Evolutionary conservation across 2,329 filamentous ascomycete species (phyloP), one percentile per base, ranked within the genome.

Genomic region (Fusarium praegraminearum): DNA sequence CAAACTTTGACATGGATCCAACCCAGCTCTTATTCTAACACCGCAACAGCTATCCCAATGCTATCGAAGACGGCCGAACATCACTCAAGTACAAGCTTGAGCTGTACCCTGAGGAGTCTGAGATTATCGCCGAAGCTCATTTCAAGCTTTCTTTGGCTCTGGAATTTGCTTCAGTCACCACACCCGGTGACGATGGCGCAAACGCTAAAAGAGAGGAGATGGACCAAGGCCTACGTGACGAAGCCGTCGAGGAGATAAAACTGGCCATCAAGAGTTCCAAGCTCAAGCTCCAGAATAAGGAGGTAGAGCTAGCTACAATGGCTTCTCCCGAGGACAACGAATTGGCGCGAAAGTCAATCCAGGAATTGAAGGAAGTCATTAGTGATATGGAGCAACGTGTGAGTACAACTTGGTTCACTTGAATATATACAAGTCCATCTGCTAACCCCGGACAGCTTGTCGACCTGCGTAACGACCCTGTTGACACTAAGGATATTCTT

Each of bases 121-220:
- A 94, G 73, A 87, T 97, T 53, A 87, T 98, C 59, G 95, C 96
- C 43, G 96, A 99, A 83, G 95, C 93, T 18, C 94, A 99, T 82
- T 99, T 92, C 84, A 98, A 98, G 81, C 90, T 99, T 28, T 97
- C 95, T 1, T 87, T 99, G 18, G 96, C 96, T 1, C 87, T 99
- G 30, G 96, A 99, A 77, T 98, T 98, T 73, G 93, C 93, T 6
- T 96, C 93, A 0, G 89, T 96, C 46, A 92, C 90, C 8, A 84
- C 87, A 2, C 80, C 84, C 15, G 86, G 86, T 18, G 82, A 83
- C 5, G 80, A 82, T 22, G 80, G 81, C n/a, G 79, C 79, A 15
- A 79, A 80, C 32, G 76, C 77, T 47, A 87, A 81, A 81, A 84
- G 81, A 65, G 78, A 81, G 69, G 79, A 80, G 45, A 84, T 94